Base-by-base conservation (phyloP, 2,329 filamentous ascomycete species). In the Fusarium vanettenii region DNA sequence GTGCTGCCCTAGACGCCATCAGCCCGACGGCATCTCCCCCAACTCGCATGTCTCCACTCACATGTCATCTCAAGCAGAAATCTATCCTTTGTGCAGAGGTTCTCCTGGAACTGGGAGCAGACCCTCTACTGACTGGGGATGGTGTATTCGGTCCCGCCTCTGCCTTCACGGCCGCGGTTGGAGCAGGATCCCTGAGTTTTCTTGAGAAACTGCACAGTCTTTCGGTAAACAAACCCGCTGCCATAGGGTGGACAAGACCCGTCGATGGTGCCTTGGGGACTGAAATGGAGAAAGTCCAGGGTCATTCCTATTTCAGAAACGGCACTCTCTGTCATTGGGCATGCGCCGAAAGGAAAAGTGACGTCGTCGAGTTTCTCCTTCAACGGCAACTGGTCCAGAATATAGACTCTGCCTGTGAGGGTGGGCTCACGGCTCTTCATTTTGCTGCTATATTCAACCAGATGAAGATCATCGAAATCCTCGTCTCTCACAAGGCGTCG, bases 21-120 rank as follows among this genome's bases (percentile, higher is more conserved):
- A 33, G 13, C n/a, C 18, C 16, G 1, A 4, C 2, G n/a, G 50
- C n/a, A 14, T 0, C 25, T 7, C 6, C 2, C 27, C 2, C 14
- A 3, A 7, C 3, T 4, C 50, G 29, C 11, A 16, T 20, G 29
- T 10, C 52, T 35, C 52, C 52, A 4, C 52, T 56, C 13, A 7
- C 11, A 7, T 56, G 29, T 18, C 52, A 56, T 35, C 29, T 56
- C 13, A 13, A 6, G 29, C 5, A 35, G 18, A 13, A 9, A 1
- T 56, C 52, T 14, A 9, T 33, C 9, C n/a, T 5, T 3, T n/a
- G 52, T 6, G 52, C 52, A 14, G 52, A 31, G 13, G 27, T 56
- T 20, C n/a, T 56, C 4, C n/a, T 56, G 2, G 52, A 56, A 29
- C 29, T 56, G 2, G 52, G 52, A 6, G 52, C 52, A 14, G n/a